Evolutionary conservation across 768 basidiomycete species (phyloP), one percentile per base, ranked within the genome.

Genomic region (Dentipellis fragilis): DNA sequence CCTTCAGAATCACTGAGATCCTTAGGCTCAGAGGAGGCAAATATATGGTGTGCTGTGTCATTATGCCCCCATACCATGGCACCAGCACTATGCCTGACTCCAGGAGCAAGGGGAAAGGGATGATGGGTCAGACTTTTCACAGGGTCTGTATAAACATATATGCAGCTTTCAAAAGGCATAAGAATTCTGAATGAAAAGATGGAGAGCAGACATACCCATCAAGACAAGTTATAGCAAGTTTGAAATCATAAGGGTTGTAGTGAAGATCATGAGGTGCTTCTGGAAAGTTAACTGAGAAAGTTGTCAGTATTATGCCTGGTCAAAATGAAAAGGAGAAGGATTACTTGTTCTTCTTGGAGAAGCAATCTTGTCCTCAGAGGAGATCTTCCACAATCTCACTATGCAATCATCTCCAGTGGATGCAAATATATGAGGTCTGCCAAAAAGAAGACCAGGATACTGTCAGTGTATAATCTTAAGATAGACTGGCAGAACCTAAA

Each of bases 21-120:
- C 21, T 62, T 57, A 36, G 59, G 8, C 37, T 62, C 61, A 16
- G 61, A 62, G 14, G 61, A 62, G 11, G 61, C 61, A 23, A 60
- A 60, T 23, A 61, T 52, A 16, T 29, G 17, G 37, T 61, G 50
- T 16, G 19, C 42, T 45, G 42, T 45, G 42, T 45, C 42, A 17
- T 8, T 19, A n/a, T 45, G 19, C 42, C 22, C 40, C 10, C 49
- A 39, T 36, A 36, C 19, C 38, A 61, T 40, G 14, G 55, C 50
- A 46, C 60, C 60, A 4, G 57, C 56, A 19, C 54, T 53, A 14
- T 61, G 60, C 14, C 36, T 48, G n/a, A n/a, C 58, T 16, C 42
- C 38, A 12, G 10, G 38, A n/a, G 58, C 51, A 19, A 42, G 14
- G 40, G 14, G 14, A 9, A 42, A 19, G 2, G 40, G 2, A 42